Base-by-base conservation (phyloP, 495 filamentous ascomycete species). In the Xanthoparmelia taractica region DNA sequence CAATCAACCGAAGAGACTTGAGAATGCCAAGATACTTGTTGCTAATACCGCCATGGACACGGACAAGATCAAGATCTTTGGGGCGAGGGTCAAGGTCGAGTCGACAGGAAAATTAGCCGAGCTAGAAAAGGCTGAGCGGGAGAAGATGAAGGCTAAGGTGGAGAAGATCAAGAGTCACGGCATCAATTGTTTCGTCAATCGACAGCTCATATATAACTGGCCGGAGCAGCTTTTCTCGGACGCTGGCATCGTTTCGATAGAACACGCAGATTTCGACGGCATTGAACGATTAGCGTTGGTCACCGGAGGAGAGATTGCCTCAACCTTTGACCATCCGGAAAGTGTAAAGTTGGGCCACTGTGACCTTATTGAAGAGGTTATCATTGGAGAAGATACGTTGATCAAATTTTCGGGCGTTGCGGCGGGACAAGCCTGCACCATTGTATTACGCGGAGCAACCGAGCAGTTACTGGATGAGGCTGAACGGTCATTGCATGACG, bases 191-290 rank as follows among this genome's bases (percentile, higher is more conserved):
- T 98, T 98, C 77, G 95, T 98, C 72, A 98, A 98, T 81, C 82
- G 94, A 65, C 94, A 98, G 73, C 83, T 98, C 54, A 98, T 98
- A 77, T 98, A 98, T 83, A 98, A 98, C 83, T 97, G 94, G 93
- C 94, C 94, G 40, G 94, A 98, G 74, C 95, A 97, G 77, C 87
- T 98, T 57, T 98, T 98, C 73, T 89, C 93, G 31, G 94, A 98
- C 73, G 93, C 92, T 13, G 95, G 94, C 58, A 97, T 98, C 76
- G 86, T 95, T 79, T 96, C 92, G 20, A 98, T 98, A 69, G 94
- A 98, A 80, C 94, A 98, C 73, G 94, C 94, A 65, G 94, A 98
- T 75, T 98, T 98, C 68, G 94, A 98, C 74, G 94, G 94, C 63
- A 92, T 98, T 65, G 94, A 98, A 80, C 84, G 94, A 38, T 76